Percentiles rank a stretch among this genome's conserved stretches.
Conservation (phyloP, 352 stramenopile genomes). For the Globisporangium splendens region DNA sequence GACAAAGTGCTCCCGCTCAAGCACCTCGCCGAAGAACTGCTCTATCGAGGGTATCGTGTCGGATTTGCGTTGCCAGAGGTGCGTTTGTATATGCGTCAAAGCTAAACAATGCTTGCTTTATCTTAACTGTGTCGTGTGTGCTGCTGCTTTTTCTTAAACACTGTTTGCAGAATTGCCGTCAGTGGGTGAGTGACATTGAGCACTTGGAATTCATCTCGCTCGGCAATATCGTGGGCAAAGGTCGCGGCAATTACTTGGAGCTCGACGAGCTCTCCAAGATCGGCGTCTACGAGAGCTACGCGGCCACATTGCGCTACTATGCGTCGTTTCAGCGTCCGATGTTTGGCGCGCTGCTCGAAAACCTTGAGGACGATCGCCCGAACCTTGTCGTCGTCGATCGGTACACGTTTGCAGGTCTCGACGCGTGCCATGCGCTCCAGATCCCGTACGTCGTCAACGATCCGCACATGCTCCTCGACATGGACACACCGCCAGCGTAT, state of each 20-base stretch:
- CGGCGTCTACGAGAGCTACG: constrained; percentile 69
- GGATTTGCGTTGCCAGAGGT: constrained; percentile 79
- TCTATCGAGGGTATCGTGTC: constrained; percentile 70
- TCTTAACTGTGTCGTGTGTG: background rate
- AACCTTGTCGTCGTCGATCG: constrained; percentile 72
- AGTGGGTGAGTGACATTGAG: constrained; percentile 74
- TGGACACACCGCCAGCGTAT: constrained; percentile 79
- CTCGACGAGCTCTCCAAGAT: constrained; percentile 27
- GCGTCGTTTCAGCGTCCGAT: constrained; percentile 80
- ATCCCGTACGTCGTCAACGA: constrained; percentile 84
- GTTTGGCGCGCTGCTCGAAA: constrained; percentile 50
- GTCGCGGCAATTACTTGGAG: constrained; percentile 22
- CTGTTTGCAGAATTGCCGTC: constrained; percentile 49
- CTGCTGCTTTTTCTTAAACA: background rate
- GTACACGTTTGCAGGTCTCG: constrained; percentile 80
- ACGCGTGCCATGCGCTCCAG: constrained; percentile 51
- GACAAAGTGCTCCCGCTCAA: constrained; percentile 83
- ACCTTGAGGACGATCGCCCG: constrained; percentile 62
- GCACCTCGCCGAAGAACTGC: constrained; percentile 66
- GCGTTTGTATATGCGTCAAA: constrained; percentile 1
- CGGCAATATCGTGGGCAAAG: constrained; percentile 50
- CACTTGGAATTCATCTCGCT: constrained; percentile 80
- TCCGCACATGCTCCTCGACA: constrained; percentile 76
- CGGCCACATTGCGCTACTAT: constrained; percentile 62
- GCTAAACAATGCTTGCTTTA: no score